A percentile compares a stretch with the other conserved stretches of the same genome.
phyloP scores from a whole-genome alignment of 495 filamentous ascomycete species.

The Parachaetomium inaequale region DNA sequence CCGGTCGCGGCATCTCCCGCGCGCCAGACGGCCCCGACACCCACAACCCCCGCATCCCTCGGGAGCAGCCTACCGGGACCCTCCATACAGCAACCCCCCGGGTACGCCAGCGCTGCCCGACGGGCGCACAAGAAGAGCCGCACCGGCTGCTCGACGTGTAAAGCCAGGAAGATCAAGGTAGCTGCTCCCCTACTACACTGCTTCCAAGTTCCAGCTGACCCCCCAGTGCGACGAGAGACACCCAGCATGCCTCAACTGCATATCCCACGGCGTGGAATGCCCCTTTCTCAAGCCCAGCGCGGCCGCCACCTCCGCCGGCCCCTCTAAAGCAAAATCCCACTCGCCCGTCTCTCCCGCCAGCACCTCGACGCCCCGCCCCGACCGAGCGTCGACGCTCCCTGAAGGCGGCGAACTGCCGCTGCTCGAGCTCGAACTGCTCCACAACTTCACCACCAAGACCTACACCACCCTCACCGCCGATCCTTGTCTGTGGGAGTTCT shows the following conservation, averaged over 20 bases:
- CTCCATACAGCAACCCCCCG: constrained; percentile 10
- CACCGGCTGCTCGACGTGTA: constrained; percentile 41
- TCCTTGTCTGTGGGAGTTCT: constrained; percentile 34
- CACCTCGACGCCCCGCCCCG: not conserved
- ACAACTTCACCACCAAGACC: constrained; percentile 42
- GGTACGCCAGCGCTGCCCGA: constrained; percentile 12
- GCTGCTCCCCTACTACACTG: not conserved
- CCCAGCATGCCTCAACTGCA: constrained; percentile 43
- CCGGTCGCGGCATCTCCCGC: not conserved
- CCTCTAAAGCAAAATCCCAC: constrained; percentile 3
- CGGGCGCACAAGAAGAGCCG: constrained; percentile 40
- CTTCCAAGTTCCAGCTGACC: not conserved
- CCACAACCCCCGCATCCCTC: constrained; percentile 6
- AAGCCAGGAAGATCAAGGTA: constrained; percentile 44
- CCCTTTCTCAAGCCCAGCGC: constrained; percentile 29
- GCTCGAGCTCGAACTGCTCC: constrained; percentile 42
- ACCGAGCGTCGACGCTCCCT: not conserved
- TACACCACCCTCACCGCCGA: constrained; percentile 37
- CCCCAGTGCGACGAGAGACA: constrained; percentile 43
- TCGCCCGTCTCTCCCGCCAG: constrained; percentile 6
- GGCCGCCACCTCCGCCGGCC: not conserved
- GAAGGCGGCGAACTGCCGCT: constrained; percentile 27
- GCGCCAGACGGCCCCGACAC: not conserved
- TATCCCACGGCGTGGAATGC: constrained; percentile 39
- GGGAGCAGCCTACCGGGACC: not conserved